These are phyloP conservation scores for Trypanosoma rangeli DNA, from an alignment of 208 protist genomes.

Conservation along the genomic window DNA sequence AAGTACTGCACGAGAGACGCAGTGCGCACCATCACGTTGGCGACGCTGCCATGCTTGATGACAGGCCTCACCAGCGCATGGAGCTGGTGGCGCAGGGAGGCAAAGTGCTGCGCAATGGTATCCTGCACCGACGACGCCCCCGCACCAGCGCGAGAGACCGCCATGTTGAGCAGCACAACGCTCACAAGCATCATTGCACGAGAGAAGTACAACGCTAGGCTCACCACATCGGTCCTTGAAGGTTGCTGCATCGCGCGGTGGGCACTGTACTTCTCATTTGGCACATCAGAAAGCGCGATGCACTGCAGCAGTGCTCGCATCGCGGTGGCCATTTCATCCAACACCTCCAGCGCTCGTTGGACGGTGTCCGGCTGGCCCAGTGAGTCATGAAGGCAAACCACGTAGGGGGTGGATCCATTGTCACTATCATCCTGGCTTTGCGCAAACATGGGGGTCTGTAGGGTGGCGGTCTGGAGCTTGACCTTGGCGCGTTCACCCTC, in stretches of 20 bases:
- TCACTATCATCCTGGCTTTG: neutral
- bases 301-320: slow-evolving; percentile 37
- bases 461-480: slow-evolving; percentile 3
- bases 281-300: slow-evolving; percentile 72
- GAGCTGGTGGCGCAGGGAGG: slow-evolving; percentile 55
- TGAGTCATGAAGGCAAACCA: slow-evolving; percentile 5
- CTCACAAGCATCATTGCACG: slow-evolving; percentile 40
- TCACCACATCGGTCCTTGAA: slow-evolving; percentile 63
- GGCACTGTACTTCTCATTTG: slow-evolving; percentile 77
- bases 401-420: slow-evolving; percentile 17
- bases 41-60: slow-evolving; percentile 52
- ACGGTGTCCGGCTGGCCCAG: slow-evolving; percentile 9
- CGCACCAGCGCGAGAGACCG: neutral
- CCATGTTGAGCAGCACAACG: slow-evolving; percentile 31
- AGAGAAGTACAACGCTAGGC: slow-evolving; percentile 65
- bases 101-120: slow-evolving; percentile 33
- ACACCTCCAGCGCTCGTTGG: neutral
- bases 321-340: slow-evolving; percentile 16
- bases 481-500: neutral
- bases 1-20: slow-evolving; percentile 82
- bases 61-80: slow-evolving; percentile 49
- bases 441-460: neutral
- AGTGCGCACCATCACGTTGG: slow-evolving; percentile 85
- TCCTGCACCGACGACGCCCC: neutral
- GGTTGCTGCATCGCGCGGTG: slow-evolving; percentile 66